Conservation (phyloP, 257 asterid genomes). For the Voacanga thouarsii region DNA sequence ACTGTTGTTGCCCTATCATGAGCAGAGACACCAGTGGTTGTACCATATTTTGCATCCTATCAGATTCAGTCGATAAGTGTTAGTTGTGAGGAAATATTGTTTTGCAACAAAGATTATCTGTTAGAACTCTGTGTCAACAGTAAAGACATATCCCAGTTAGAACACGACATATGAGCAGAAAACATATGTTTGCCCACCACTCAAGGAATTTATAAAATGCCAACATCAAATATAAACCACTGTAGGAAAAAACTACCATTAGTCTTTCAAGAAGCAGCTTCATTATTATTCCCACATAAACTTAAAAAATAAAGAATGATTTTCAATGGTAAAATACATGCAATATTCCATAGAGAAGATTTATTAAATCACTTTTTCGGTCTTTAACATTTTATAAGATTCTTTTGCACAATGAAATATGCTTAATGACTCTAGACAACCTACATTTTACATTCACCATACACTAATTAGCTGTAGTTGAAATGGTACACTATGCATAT, state of each 20-base stretch:
- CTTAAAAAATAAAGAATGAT: neutral
- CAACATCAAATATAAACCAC: neutral
- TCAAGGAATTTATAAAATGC: neutral
- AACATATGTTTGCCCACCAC: neutral
- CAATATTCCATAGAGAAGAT: neutral
- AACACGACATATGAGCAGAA: neutral
- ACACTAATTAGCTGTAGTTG: neutral
- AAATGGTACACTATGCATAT: neutral
- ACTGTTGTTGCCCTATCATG: constrained; percentile 23
- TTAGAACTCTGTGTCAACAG: neutral
- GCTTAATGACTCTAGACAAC: neutral
- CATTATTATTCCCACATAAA: neutral
- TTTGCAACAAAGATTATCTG: neutral
- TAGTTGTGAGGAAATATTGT: neutral
- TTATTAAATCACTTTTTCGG: neutral
- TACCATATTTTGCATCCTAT: constrained; percentile 34
- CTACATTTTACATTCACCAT: neutral
- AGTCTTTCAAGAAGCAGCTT: neutral
- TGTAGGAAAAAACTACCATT: neutral
- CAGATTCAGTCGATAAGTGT: constrained; percentile 6
- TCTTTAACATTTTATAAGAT: neutral
- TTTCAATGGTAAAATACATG: no score
- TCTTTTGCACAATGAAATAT: neutral
- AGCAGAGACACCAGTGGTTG: constrained; percentile 32
- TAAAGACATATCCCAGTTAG: neutral